These are phyloP conservation scores for Paramyrothecium sp. DNA, from an alignment of 2,329 filamentous ascomycete species.

Conservation along the genomic window DNA sequence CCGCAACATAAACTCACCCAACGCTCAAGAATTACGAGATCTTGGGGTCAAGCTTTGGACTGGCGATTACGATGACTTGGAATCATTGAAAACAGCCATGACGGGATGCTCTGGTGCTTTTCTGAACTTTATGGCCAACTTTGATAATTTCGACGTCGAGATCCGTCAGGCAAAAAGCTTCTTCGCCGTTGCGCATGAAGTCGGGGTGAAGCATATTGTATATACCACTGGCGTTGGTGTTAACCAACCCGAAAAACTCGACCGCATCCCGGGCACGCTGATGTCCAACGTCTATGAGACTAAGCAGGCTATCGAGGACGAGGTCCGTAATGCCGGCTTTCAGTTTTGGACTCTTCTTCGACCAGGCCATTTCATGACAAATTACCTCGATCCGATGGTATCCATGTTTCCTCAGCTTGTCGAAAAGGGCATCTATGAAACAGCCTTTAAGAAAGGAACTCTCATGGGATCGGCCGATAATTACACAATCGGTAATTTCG, in stretches of 20 bases:
- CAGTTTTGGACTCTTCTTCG: conserved; percentile 47
- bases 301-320: conserved; percentile 42
- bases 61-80: conserved; percentile 31
- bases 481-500: conserved; percentile 45
- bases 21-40: conserved; percentile 23
- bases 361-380: conserved; percentile 50
- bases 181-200: conserved; percentile 32
- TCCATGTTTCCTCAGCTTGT: conserved; percentile 36
- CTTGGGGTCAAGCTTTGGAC: conserved; percentile 29
- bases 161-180: conserved; percentile 25
- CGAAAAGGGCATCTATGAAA: conserved; percentile 33
- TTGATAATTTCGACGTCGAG: conserved; percentile 26
- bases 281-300: conserved; percentile 26
- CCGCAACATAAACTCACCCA: conserved; percentile 25
- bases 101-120: conserved; percentile 28
- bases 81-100: conserved; percentile 24
- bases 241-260: conserved; percentile 23
- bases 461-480: conserved; percentile 42
- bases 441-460: conserved; percentile 31
- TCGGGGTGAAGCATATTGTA: conserved; percentile 35
- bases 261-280: conserved; percentile 22
- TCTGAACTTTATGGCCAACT: conserved; percentile 29
- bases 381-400: conserved; percentile 42
- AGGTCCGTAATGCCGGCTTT: conserved; percentile 33
- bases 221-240: conserved; percentile 32